Percentiles rank a stretch among this genome's conserved stretches.
Conservation (phyloP, 23 red algal genomes). For the Gracilaria caudata region DNA sequence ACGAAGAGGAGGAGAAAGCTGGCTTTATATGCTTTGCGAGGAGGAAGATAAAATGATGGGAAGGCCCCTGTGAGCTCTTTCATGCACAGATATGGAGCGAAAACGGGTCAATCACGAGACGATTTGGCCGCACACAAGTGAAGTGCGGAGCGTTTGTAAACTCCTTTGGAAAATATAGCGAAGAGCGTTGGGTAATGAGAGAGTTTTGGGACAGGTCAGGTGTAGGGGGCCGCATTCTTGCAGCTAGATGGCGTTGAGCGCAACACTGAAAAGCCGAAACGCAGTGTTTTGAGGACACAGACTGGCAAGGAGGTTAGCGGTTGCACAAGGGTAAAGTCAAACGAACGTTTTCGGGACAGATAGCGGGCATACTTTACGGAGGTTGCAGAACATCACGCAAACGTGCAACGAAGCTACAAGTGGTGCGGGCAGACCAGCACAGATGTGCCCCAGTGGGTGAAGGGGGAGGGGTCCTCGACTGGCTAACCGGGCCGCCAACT, state of each 20-base stretch:
- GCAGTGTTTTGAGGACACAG: too few species aligned
- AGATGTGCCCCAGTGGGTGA: background rate
- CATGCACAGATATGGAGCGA: background rate
- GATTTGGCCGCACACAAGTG: background rate
- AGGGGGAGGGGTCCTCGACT: too few species aligned
- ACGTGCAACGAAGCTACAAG: too few species aligned
- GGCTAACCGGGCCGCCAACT: too few species aligned
- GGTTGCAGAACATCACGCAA: background rate
- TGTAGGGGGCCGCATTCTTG: too few species aligned
- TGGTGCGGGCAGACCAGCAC: background rate
- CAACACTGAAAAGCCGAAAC: too few species aligned
- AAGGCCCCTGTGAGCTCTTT: background rate
- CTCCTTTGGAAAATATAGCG: background rate
- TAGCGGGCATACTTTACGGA: background rate
- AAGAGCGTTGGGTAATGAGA: background rate
- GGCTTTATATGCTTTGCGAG: background rate
- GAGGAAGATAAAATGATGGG: background rate
- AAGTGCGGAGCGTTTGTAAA: background rate
- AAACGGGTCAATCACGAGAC: background rate
- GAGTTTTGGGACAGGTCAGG: background rate
- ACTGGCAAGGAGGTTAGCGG: too few species aligned
- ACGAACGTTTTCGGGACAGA: background rate
- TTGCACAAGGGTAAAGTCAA: background rate
- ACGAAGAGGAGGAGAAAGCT: background rate
- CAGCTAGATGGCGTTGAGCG: too few species aligned